A percentile compares a stretch with the other conserved stretches of the same genome.
phyloP scores from a whole-genome alignment of 2,329 filamentous ascomycete genomes.

The Mycocentrospora acerina region DNA sequence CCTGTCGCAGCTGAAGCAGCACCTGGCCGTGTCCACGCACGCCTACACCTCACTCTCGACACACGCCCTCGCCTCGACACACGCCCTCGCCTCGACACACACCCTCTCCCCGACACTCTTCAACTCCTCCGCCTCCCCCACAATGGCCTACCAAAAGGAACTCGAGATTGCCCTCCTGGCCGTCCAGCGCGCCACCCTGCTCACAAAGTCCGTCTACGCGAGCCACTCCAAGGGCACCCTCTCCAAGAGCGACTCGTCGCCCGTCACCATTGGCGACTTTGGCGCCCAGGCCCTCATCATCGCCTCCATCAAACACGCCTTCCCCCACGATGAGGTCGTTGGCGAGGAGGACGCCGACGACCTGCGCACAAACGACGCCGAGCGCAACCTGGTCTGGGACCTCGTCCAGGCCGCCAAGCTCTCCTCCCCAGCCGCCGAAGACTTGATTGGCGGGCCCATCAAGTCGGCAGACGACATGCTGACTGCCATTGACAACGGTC shows the following conservation, averaged over 20 bases:
- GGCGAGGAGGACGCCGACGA: conserved; percentile 90
- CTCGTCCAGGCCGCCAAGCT: conserved; percentile 74
- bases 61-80: conserved; percentile 26
- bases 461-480: conserved; percentile 65
- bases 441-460: conserved; percentile 69
- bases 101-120: conserved; percentile 21
- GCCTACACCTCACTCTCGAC: conserved; percentile 26
- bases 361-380: conserved; percentile 68
- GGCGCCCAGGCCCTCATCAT: conserved; percentile 97
- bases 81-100: conserved; percentile 22
- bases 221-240: conserved; percentile 93
- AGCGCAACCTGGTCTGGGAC: conserved; percentile 80
- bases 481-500: conserved; percentile 59
- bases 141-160: conserved; percentile 68
- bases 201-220: conserved; percentile 77
- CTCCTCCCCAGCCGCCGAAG: conserved; percentile 64
- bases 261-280: conserved; percentile 97
- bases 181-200: conserved; percentile 77
- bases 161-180: conserved; percentile 82
- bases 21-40: no score
- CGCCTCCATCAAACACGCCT: conserved; percentile 81
- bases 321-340: conserved; percentile 87
- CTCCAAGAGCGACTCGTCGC: conserved; percentile 91
- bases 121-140: conserved; percentile 18
- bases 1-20: conserved; percentile 33